These are phyloP conservation scores for Decorospora gaudefroyi DNA, from an alignment of 2,329 filamentous ascomycete genomes.

Conservation along the genomic window DNA sequence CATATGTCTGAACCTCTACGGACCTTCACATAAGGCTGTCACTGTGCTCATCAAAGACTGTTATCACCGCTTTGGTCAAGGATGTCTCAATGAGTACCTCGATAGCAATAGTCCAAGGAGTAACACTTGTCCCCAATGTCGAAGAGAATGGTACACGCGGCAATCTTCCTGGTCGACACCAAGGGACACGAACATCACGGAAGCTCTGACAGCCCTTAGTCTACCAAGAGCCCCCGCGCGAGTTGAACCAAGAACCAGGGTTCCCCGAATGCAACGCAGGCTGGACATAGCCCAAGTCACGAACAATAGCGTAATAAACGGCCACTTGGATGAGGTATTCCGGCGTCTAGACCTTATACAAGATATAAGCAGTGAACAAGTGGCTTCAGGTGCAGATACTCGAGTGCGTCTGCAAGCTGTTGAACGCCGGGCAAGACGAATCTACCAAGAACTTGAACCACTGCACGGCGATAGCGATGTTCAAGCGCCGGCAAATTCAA, in stretches of 20 bases:
- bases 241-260: not conserved
- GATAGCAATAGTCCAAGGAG: slow-evolving; percentile 6
- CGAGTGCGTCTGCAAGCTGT: slow-evolving; percentile 3
- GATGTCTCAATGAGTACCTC: slow-evolving; percentile 12
- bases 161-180: not conserved
- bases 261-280: not conserved
- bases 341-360: not conserved
- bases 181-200: slow-evolving; percentile 5
- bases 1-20: slow-evolving; percentile 8
- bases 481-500: not conserved
- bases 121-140: slow-evolving; percentile 18
- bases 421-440: not conserved
- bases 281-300: not conserved
- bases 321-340: slow-evolving; percentile 1
- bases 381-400: not conserved
- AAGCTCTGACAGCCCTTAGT: not conserved
- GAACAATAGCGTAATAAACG: not conserved
- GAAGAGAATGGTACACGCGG: slow-evolving; percentile 13
- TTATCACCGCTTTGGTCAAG: slow-evolving; percentile 16
- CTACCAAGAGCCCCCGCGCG: not conserved
- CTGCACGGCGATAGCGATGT: not conserved
- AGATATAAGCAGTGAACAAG: not conserved
- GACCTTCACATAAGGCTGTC: slow-evolving; percentile 2
- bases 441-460: slow-evolving; percentile 1
- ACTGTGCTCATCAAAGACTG: slow-evolving; percentile 9